Evolutionary conservation across 2,329 filamentous ascomycete genomes (phyloP), one percentile per base, ranked within the genome.

Genomic region (Helotiales sp.): DNA sequence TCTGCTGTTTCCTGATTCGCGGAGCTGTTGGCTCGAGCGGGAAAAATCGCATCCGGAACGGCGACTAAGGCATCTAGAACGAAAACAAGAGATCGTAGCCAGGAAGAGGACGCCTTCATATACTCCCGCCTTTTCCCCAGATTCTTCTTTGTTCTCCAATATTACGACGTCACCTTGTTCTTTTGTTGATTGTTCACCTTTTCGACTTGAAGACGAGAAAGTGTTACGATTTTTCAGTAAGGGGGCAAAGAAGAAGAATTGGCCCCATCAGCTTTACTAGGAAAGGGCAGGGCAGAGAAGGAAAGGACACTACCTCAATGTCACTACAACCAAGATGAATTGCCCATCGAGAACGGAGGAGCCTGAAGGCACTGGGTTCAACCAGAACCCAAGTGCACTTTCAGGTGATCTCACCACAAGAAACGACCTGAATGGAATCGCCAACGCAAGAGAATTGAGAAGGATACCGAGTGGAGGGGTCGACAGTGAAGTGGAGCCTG

Each of bases 331-430:
- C 57, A 72, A 33, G 51, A 88, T 88, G 85, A 88, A 88, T 67
- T 86, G 84, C 69, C 84, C 85, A 57, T 87, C 84, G 5, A 77
- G 83, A 63, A 83, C 78, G 30, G 84, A 88, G 59, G 78, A 83
- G 56, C 75, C 77, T 29, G 74, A 77, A 49, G 77, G 81, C 52
- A 77, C 77, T 22, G 76, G 75, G 53, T 85, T 79, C 74, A 88
- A 88, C 67, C 85, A 88, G 71, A 87, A 77, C 61, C 85, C 85
- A 1, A 75, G 79, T 55, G 74, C 75, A 2, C 72, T 88, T 55
- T 80, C 79, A 57, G 77, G 78, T n/a, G 84, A 87, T 68, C 74
- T 79, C 31, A 88, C 84, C 2, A 88, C 84, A 5, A 76, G 82
- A 56, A 80, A 81, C 63, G 84, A 87, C 66, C 73, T 88, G 57